Base-by-base conservation (phyloP, 2,329 filamentous ascomycete species). In the Alternaria angustiovoidea region DNA sequence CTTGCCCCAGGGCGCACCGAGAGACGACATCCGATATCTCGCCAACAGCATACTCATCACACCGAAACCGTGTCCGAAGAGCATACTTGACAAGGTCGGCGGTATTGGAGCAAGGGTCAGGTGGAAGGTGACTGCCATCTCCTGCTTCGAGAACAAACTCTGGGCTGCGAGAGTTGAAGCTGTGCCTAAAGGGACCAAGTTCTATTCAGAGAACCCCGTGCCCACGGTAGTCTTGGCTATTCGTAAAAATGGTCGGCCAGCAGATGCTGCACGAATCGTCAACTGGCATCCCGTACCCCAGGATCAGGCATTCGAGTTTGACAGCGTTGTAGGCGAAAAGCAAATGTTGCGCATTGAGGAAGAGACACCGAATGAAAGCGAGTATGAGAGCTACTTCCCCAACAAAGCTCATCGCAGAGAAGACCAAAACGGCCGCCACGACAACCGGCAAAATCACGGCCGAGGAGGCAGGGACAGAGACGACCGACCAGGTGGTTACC, bases 41-140 rank as follows among this genome's bases (percentile, higher is more conserved):
- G 94, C 90, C 46, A 97, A 96, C 79, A 94, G 90, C 78, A 94
- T 99, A 69, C 85, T 97, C 71, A 98, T 99, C 74, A 91, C 90
- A 38, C 90, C 93, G 1, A 89, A 91, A 11, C 88, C 91, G 0
- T 92, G 91, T 51, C 88, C 91, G 3, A 83, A 86, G 51, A 86
- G 85, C 65, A 89, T 96, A 22, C 81, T 97, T 32, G 86, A 91
- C 53, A 95, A 93, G 77, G 90, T 95, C 11, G 95, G 95, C 42
- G 94, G 94, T 28, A 88, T 97, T 72, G 93, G 93, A 34, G 89
- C 87, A 70, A 94, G 90, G 78, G 86, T 96, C 79, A 88, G 83
- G 41, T 99, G 94, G 93, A 88, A 92, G 76, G 89, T 97, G 5
- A 91, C 88, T 0, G 92, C 89, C 38, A 88, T 90, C 6, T 93